Base-by-base conservation (phyloP, 805 yeast species). In the Candida caryicola region DNA sequence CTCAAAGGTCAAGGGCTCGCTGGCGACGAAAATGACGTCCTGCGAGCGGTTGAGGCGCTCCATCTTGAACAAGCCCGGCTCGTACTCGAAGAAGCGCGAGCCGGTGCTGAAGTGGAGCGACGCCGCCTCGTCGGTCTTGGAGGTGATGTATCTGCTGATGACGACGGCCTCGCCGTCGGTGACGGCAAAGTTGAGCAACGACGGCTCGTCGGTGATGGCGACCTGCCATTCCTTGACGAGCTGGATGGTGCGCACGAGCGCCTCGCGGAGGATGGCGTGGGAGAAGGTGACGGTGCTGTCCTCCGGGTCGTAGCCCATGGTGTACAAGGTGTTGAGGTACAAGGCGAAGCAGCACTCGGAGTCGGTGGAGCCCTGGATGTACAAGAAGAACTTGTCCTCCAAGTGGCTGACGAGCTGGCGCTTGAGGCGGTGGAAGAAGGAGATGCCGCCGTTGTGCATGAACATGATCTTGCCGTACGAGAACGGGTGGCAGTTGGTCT, bases 401-500 rank as follows among this genome's bases (percentile, higher is more conserved):
- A 93, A 70, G 55, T 85, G 87, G 48, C 77, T 72, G 23, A 88
- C 72, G 30, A 93, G 68, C 41, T 63, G 73, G 43, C 93, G 74
- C 62, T 93, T 93, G 50, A 93, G 85, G 47, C 66, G 64, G 37
- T 69, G 59, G 59, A 91, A 93, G 42, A 79, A 78, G 8, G 90
- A 72, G 17, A 93, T 78, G 0, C 87, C 93, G 21, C 99, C 99
- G 62, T 93, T 93, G 62, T 93, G 99, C 99, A 93, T 93, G 59
- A 93, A 93, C 84, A 91, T 85, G 33, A 91, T 66, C 35, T 80
- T 80, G 45, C 90, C 91, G 57, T 79, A 89, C 3, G 85, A 80
- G 62, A 93, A 93, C 0, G 99, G 99, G 59, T 93, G 99, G 62
- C 99, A 93, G 61, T 93, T 93, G 0, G 97, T 91, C 57, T 93